A percentile compares a stretch with the other conserved stretches of the same genome.
These are phyloP conservation scores for Albifimbria verrucaria DNA, from an alignment of 2,329 filamentous ascomycete genomes.

Conservation along the genomic window DNA sequence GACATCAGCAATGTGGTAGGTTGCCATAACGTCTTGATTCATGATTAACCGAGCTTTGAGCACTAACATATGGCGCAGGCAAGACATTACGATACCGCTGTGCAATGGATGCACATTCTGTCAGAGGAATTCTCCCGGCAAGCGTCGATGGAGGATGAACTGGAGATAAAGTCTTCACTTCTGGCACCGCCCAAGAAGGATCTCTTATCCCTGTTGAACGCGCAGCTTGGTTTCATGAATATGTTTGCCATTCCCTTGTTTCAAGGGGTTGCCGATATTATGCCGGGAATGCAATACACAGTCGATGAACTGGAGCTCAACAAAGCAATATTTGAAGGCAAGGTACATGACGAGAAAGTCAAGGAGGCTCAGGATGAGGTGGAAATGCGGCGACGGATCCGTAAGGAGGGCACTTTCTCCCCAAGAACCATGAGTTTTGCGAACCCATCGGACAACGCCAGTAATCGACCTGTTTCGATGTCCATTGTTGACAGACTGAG, in stretches of 20 bases:
- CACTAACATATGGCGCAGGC: conserved; percentile 53
- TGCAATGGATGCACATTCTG: conserved; percentile 89
- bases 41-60: not conserved
- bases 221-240: conserved; percentile 95
- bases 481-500: not conserved
- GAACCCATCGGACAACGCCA: conserved; percentile 21
- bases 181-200: conserved; percentile 84
- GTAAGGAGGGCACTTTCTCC: conserved; percentile 40
- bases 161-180: conserved; percentile 83
- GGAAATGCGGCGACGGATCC: conserved; percentile 29
- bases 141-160: conserved; percentile 83
- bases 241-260: conserved; percentile 93
- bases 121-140: conserved; percentile 94
- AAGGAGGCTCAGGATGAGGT: conserved; percentile 33
- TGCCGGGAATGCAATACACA: conserved; percentile 81
- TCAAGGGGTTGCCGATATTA: conserved; percentile 77
- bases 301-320: conserved; percentile 79
- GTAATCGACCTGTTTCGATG: conserved; percentile 22
- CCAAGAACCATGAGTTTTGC: conserved; percentile 42
- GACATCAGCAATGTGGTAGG: conserved; percentile 97
- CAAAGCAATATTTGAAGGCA: conserved; percentile 67
- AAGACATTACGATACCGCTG: conserved; percentile 75
- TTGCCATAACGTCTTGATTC: conserved; percentile 19
- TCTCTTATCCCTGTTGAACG: conserved; percentile 74
- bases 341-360: conserved; percentile 61